Percentiles rank a stretch among this genome's conserved stretches.
Conservation (phyloP, 2,329 filamentous ascomycete genomes). For the Thielaviopsis ethacetica region DNA sequence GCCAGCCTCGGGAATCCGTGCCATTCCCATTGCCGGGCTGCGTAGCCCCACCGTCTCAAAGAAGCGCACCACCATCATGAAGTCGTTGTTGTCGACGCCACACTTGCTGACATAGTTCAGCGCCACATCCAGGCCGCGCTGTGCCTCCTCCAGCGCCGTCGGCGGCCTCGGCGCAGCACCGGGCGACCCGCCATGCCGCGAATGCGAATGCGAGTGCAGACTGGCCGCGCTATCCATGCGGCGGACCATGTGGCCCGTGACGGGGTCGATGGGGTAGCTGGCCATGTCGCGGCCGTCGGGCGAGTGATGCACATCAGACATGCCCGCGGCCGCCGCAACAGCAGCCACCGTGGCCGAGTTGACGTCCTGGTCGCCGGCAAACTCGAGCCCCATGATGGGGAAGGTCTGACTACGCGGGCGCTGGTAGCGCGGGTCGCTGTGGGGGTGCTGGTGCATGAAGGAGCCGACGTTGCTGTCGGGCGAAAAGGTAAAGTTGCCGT, state of each 20-base stretch:
- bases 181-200: not conserved
- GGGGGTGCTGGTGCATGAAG: conserved; percentile 28
- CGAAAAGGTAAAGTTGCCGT: conserved; percentile 58
- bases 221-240: conserved; percentile 8
- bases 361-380: conserved; percentile 25
- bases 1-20: not conserved
- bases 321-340: not conserved
- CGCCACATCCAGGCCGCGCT: conserved; percentile 10
- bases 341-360: not conserved
- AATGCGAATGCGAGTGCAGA: not conserved
- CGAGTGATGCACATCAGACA: conserved; percentile 15
- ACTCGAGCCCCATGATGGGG: conserved; percentile 51
- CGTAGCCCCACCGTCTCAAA: conserved; percentile 11
- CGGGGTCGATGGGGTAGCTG: not conserved
- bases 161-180: not conserved
- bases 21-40: not conserved
- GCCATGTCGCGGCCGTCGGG: not conserved
- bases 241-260: conserved; percentile 3
- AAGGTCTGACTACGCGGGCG: conserved; percentile 77
- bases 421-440: conserved; percentile 37
- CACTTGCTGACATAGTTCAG: conserved; percentile 11
- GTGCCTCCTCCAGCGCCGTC: conserved; percentile 12
- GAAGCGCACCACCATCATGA: conserved; percentile 11
- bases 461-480: conserved; percentile 54
- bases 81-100: conserved; percentile 7